Evolutionary conservation across 2,329 filamentous ascomycete genomes (phyloP).

Genomic region (Lachnellula hyalina): DNA sequence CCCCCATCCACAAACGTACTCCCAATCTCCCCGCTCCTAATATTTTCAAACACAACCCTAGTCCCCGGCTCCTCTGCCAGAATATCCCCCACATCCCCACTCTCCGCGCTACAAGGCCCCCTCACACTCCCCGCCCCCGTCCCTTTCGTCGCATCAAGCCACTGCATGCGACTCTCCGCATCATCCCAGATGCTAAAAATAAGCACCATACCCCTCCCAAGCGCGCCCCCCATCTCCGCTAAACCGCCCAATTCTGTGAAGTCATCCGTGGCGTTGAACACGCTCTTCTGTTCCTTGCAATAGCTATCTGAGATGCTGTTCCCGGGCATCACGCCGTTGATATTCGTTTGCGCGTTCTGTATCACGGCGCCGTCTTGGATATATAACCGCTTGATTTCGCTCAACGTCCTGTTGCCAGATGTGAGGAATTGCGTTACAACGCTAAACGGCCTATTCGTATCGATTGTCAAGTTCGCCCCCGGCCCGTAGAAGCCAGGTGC

Average conservation of each 20-base stretch:
- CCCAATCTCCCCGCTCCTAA: constrained; percentile 20
- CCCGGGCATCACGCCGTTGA: constrained; percentile 39
- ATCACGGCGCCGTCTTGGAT: constrained; percentile 49
- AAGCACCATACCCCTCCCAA: constrained; percentile 53
- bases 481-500: constrained; percentile 49
- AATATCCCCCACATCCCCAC: constrained; percentile 44
- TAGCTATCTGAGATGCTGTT: constrained; percentile 50
- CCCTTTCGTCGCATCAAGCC: constrained; percentile 56
- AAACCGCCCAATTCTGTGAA: constrained; percentile 53
- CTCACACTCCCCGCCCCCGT: constrained; percentile 43
- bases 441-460: constrained; percentile 47
- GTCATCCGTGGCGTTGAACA: constrained; percentile 45
- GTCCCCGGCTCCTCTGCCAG: constrained; percentile 42
- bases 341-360: constrained; percentile 40
- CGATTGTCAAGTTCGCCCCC: constrained; percentile 38
- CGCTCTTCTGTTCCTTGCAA: constrained; percentile 48
- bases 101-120: constrained; percentile 46
- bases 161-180: constrained; percentile 61
- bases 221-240: constrained; percentile 46
- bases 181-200: constrained; percentile 53
- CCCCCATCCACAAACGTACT: constrained; percentile 10
- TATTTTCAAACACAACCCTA: constrained; percentile 30
- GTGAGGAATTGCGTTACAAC: constrained; percentile 56
- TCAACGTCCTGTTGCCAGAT: constrained; percentile 42
- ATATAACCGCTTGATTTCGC: constrained; percentile 49